Base-by-base conservation (phyloP, 805 yeast species). In the Pichia kluyveri region DNA sequence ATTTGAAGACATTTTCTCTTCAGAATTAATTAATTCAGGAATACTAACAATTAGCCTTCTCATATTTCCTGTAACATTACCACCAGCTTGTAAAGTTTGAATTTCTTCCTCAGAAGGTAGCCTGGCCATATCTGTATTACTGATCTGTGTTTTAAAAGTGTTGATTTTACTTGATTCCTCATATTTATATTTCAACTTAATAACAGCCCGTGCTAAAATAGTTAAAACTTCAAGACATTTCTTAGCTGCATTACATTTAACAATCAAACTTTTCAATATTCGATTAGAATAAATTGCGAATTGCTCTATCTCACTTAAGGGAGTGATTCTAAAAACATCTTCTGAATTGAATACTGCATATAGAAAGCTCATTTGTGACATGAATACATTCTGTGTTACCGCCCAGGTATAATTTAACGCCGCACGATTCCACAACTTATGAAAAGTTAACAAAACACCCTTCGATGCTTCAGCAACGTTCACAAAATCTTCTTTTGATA, bases 371-470 rank as follows among this genome's bases (percentile, higher is more conserved):
- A 91, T 83, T 0, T 95, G 95, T 0, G 96, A 90, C 84, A 86
- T 83, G 60, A 87, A 87, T 46, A 87, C 69, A 60, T 87, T 88
- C 62, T 88, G 95, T 3, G 87, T 90, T 0, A 95, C 93, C 2
- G 89, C 90, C 96, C 96, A 89, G 0, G 96, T 86, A 63, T 86
- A 89, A 62, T 87, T 87, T 51, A 88, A 73, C 42, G 77, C 70
- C 56, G 76, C 76, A 30, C 71, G 71, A n/a, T 69, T 62, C 54
- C 75, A 76, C 38, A 89, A 66, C 45, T 75, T 76, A 44, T 74
- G 68, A 60, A 86, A 89, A 31, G 81, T 74, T 34, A 70, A 67
- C 46, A 88, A 82, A 36, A 87, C 75, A 41, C 82, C 83, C 54
- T 75, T 76, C 1, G 93, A 77, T 0, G 90, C 77, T 27, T 76